phyloP scores from a whole-genome alignment of 176 grass and related monocot genomes.

The Cocos nucifera region DNA sequence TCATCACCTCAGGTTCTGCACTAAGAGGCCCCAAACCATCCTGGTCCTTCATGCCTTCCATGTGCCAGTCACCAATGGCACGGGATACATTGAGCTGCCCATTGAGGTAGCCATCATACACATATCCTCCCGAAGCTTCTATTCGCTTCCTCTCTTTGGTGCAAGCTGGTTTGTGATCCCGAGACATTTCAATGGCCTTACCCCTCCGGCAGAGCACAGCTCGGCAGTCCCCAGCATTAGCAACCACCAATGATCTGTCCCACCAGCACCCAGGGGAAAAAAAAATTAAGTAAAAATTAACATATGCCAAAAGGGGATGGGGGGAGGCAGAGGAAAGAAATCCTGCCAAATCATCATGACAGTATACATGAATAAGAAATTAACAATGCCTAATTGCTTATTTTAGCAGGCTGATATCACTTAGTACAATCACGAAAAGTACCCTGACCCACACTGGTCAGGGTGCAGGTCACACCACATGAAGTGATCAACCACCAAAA shows the following conservation, averaged over 20 bases:
- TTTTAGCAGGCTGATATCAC: too few relatives aligned
- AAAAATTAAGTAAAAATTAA: too few relatives aligned
- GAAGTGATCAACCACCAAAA: too few relatives aligned
- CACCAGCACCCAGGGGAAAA: not conserved
- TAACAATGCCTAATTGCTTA: too few relatives aligned
- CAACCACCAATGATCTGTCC: constrained; percentile 75
- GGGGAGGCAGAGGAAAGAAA: too few relatives aligned
- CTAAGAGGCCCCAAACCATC: constrained; percentile 57
- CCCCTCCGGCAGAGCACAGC: constrained; percentile 82
- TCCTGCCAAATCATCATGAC: too few relatives aligned
- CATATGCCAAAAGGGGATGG: too few relatives aligned
- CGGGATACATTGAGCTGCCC: constrained; percentile 70
- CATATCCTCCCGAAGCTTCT: constrained; percentile 64
- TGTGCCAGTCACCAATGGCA: constrained; percentile 86
- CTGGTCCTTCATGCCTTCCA: constrained; percentile 70
- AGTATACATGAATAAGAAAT: too few relatives aligned
- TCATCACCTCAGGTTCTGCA: constrained; percentile 76
- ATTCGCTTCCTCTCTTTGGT: constrained; percentile 57
- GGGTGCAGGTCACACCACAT: too few relatives aligned
- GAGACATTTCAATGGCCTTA: constrained; percentile 74
- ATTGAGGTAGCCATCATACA: constrained; percentile 75
- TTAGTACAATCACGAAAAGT: too few relatives aligned
- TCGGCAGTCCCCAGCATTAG: constrained; percentile 88
- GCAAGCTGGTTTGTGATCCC: constrained; percentile 77
- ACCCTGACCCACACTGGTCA: too few relatives aligned